Evolutionary conservation across 768 basidiomycete species (phyloP).

Genomic region (Leucocoprinus sp.): DNA sequence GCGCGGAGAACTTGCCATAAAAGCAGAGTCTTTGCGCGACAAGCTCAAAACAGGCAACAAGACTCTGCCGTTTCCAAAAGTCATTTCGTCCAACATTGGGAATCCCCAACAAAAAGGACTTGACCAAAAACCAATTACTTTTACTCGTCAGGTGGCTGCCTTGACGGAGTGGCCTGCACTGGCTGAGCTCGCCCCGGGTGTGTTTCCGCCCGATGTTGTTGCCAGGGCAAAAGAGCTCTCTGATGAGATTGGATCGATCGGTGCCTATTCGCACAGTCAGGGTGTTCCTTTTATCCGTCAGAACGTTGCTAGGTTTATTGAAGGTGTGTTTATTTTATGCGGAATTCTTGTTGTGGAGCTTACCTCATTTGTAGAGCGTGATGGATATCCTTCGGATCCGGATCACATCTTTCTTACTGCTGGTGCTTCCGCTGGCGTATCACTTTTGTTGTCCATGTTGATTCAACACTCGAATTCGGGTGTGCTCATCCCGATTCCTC

Average conservation of each 20-base stretch:
- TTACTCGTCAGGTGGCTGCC: slow-evolving; percentile 86
- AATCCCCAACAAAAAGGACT: slow-evolving; percentile 96
- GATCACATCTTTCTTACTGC: slow-evolving; percentile 89
- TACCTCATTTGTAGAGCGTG: slow-evolving; percentile 52
- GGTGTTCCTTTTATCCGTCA: slow-evolving; percentile 85
- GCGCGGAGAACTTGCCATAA: slow-evolving; percentile 93
- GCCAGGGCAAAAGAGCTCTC: slow-evolving; percentile 76
- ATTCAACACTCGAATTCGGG: slow-evolving; percentile 62
- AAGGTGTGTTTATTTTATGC: slow-evolving; percentile 41
- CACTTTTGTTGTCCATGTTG: slow-evolving; percentile 73
- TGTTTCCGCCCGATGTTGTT: slow-evolving; percentile 82
- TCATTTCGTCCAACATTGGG: slow-evolving; percentile 95
- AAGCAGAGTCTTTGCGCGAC: slow-evolving; percentile 77
- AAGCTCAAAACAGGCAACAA: slow-evolving; percentile 50
- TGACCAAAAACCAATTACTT: slow-evolving; percentile 90
- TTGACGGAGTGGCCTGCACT: slow-evolving; percentile 89
- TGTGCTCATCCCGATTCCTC: slow-evolving; percentile 93
- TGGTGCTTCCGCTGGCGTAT: slow-evolving; percentile 93
- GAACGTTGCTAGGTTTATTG: slow-evolving; percentile 84
- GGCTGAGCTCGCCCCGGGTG: slow-evolving; percentile 61
- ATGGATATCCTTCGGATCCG: slow-evolving; percentile 79
- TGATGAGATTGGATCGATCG: slow-evolving; percentile 82
- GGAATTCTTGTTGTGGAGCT: not conserved
- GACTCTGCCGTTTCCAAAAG: slow-evolving; percentile 73
- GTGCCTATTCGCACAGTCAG: slow-evolving; percentile 94